Evolutionary conservation across 2,329 filamentous ascomycete genomes (phyloP), one percentile per base, ranked within the genome.

Genomic region (Fusarium beomiforme): DNA sequence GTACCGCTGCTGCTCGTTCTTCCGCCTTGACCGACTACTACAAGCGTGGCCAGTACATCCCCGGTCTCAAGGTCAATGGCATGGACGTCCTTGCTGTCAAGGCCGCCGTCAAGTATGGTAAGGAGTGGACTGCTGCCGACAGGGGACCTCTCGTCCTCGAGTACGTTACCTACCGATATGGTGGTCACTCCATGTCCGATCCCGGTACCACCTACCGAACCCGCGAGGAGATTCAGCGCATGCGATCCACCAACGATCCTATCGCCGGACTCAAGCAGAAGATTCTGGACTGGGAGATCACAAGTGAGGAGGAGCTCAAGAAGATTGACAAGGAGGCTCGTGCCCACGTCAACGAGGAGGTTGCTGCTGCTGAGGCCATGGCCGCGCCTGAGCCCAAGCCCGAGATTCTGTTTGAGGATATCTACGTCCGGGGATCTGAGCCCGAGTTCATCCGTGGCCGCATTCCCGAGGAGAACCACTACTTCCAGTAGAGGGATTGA

Each of bases 41-140:
- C 91, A 98, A 98, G 92, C 95, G 96, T 85, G 96, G 96, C 75
- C 96, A 99, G 87, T 99, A 98, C 88, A 99, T 99, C 76, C 95
- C 96, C 64, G 96, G 96, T 86, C 90, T 99, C 78, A 99, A 99
- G 90, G 94, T 99, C 84, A 99, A 99, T 86, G 96, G 94, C 80
- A 99, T 99, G 96, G 96, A 99, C 82, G 94, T 97, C 78, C 92
- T 99, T 71, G 95, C 96, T 72, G 95, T 98, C 83, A 97, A 97
- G 89, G 94, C 95, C 57, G 96, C 96, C 73, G 94, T 97, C 78
- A 88, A 95, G 85, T 95, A 97, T 86, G 94, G 92, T 80, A 97
- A 96, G 87, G 89, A 97, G 80, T 97, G 91, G 87, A 92, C 93
- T 73, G 85, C 88, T 67, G 86, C 89, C 69, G 95, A 92, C 82